These are phyloP conservation scores for Fraxinus velutina DNA, from an alignment of 305 asterid species.

Conservation along the genomic window DNA sequence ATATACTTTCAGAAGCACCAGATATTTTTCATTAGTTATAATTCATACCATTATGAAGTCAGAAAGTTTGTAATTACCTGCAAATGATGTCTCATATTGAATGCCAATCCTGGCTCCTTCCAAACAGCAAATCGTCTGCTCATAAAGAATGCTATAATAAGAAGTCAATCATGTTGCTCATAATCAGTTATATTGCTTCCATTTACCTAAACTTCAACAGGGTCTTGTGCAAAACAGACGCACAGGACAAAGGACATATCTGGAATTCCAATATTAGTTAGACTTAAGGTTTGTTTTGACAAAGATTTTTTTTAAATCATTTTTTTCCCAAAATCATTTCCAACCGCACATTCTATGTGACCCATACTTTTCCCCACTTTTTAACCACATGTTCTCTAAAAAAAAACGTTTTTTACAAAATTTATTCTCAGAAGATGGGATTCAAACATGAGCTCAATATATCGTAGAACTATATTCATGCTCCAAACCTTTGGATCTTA, in stretches of 20 bases:
- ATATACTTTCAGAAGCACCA: not conserved
- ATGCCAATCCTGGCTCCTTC: slow-evolving; percentile 94
- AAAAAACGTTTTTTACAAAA: too few species aligned
- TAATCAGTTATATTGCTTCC: not conserved
- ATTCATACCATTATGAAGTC: not conserved
- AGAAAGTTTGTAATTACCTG: slow-evolving; percentile 50
- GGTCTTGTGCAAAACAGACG: not conserved
- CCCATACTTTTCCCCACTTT: not conserved
- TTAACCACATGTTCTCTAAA: not conserved
- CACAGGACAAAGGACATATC: not conserved
- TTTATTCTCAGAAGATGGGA: too few species aligned
- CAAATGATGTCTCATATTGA: slow-evolving; percentile 86
- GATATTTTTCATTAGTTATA: not conserved
- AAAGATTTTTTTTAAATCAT: not conserved
- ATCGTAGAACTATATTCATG: too few species aligned
- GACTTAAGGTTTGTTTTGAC: not conserved
- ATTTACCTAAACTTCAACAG: not conserved
- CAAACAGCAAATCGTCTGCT: slow-evolving; percentile 88
- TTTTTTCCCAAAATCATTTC: not conserved
- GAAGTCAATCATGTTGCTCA: slow-evolving; percentile 13
- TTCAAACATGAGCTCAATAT: too few species aligned
- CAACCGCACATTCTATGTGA: not conserved
- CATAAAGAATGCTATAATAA: slow-evolving; percentile 23
- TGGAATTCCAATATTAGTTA: not conserved
- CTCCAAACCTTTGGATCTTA: too few species aligned